Base-by-base conservation (phyloP, 2,329 filamentous ascomycete species). In the Thelonectria rubi region DNA sequence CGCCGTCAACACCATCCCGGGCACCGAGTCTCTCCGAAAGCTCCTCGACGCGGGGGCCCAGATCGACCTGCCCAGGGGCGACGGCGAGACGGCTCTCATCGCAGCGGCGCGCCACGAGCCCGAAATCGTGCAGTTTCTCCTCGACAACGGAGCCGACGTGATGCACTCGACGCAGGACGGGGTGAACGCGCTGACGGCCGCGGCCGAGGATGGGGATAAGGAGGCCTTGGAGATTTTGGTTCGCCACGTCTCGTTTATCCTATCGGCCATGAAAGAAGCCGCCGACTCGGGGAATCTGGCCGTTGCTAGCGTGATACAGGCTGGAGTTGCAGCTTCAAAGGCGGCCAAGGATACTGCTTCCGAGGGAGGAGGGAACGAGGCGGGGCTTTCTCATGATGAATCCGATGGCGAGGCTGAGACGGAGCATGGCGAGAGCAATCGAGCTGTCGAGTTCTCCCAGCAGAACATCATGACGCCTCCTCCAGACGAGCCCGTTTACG, bases 161-260 rank as follows among this genome's bases (percentile, higher is more conserved):
- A 48, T 48, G 45, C 45, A 30, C 12, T n/a, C 24, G 24, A 48
- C 45, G 17, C 15, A 48, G n/a, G 45, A 48, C 6, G 45, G 45
- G 11, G 11, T n/a, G 20, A 48, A 48, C 15, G 45, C 45, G n/a
- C 24, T 37, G 34, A 37, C 15, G 12, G 34, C 6, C 4, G 34
- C 34, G 5, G 7, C 34, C 34, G 12, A 15, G 12, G 15, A 5
- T 6, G 3, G 6, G 15, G 12, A 37, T 15, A 14, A 6, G 3
- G 15, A 15, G 5, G 21, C 24, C 30, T 32, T 24, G 45, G 3
- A 30, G 5, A 7, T 48, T 17, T 48, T 48, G 45, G n/a, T 48
- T 24, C 7, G 30, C 17, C 45, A 48, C 45, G 21, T 48, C 15
- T 48, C 45, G 14, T 18, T 48, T 30, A 30, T 48, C 24, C 15